phyloP scores from a whole-genome alignment of 257 asterid genomes.

The Sherardia arvensis region DNA sequence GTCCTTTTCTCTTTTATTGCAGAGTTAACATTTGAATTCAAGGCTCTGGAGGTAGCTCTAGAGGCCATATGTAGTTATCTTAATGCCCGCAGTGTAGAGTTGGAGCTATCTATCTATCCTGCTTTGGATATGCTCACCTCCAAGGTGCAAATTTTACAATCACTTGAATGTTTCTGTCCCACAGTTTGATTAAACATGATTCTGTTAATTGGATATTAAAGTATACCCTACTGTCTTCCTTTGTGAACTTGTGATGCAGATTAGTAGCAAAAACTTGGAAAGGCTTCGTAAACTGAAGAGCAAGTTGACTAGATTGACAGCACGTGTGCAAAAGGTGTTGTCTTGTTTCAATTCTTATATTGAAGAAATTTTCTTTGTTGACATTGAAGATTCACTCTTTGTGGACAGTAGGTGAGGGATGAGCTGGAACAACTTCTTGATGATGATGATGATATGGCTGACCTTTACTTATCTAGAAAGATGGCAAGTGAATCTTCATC shows the following conservation, averaged over 20 bases:
- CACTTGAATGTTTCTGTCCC: not conserved
- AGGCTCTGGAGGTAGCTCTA: conserved; percentile 6
- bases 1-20: not conserved
- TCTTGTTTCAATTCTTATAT: not conserved
- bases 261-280: conserved; percentile 3
- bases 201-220: not conserved
- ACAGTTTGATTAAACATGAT: not conserved
- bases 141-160: not conserved
- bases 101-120: conserved; percentile 1
- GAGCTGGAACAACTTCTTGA: conserved; percentile 6
- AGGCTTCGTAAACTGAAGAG: conserved; percentile 5
- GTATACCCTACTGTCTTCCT: not conserved
- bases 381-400: not conserved
- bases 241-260: not conserved
- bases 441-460: conserved; percentile 8
- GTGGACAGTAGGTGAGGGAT: conserved; percentile 5
- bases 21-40: conserved; percentile 4
- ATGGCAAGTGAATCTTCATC: not conserved
- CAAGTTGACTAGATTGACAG: conserved; percentile 3
- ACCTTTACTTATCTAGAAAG: conserved; percentile 2
- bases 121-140: conserved; percentile 2
- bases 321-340: conserved; percentile 5
- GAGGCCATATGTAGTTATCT: conserved; percentile 7
- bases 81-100: not conserved
- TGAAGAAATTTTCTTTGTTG: not conserved